A percentile compares a stretch with the other conserved stretches of the same genome.
Conservation (phyloP, 169 alveolate genomes). For the Cryptosporidium sp. region DNA sequence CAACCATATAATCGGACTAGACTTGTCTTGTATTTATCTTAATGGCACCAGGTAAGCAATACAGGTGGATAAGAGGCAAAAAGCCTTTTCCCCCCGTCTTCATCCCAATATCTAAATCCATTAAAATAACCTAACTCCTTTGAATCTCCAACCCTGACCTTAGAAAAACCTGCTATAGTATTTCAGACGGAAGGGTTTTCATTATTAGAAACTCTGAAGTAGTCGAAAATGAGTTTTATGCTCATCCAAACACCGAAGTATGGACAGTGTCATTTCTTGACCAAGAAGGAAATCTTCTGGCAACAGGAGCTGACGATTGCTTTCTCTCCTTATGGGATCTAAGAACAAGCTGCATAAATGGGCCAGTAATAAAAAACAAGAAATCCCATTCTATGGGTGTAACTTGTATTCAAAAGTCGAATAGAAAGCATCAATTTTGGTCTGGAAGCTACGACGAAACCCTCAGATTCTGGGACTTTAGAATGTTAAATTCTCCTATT, state of each 20-base stretch:
- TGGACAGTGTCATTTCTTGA: conserved; percentile 67
- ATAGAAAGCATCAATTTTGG: conserved; percentile 31
- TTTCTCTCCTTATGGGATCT: conserved; percentile 46
- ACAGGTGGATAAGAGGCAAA: too few relatives aligned
- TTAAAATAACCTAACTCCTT: background rate
- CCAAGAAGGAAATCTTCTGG: conserved; percentile 27
- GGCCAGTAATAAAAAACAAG: background rate
- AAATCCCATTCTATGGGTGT: conserved; percentile 69
- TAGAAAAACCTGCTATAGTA: conserved; percentile 60
- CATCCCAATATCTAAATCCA: background rate
- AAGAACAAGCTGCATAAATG: background rate
- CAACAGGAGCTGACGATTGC: conserved; percentile 73
- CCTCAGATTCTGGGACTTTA: conserved; percentile 46
- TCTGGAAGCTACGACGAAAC: conserved; percentile 63
- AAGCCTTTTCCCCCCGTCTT: background rate
- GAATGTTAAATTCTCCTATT: conserved; percentile 10
- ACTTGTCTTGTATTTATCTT: conserved; percentile 13
- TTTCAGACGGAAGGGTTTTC: conserved; percentile 73
- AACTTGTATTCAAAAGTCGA: conserved; percentile 37
- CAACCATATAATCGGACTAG: conserved; percentile 41
- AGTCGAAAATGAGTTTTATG: conserved; percentile 42
- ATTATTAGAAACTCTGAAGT: conserved; percentile 18
- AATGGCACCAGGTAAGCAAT: conserved; percentile 30
- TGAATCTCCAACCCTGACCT: background rate
- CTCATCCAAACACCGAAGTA: conserved; percentile 62